phyloP scores from a whole-genome alignment of 2,329 filamentous ascomycete genomes.

The Albophoma yamanashiensis region DNA sequence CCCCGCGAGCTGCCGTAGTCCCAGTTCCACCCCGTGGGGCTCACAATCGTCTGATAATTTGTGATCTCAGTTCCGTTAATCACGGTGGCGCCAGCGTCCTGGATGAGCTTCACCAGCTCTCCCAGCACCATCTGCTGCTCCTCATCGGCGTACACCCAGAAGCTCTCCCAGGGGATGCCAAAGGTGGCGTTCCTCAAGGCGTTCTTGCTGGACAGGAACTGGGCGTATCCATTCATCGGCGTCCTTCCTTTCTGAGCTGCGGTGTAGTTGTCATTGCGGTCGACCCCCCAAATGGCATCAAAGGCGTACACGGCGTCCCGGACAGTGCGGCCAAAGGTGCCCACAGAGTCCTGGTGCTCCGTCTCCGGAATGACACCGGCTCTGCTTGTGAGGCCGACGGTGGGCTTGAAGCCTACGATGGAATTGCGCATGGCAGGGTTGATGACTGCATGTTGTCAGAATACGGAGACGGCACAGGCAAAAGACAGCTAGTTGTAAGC shows the following conservation, averaged over 20 bases:
- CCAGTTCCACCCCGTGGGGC: slow-evolving; percentile 63
- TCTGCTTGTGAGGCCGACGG: slow-evolving; percentile 60
- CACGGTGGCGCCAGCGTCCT: slow-evolving; percentile 52
- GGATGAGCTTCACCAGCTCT: slow-evolving; percentile 36
- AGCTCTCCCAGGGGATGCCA: slow-evolving; percentile 60
- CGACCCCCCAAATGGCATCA: slow-evolving; percentile 57
- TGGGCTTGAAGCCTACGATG: slow-evolving; percentile 66
- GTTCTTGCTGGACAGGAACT: slow-evolving; percentile 41
- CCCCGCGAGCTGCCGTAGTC: slow-evolving; percentile 53
- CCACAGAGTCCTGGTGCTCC: slow-evolving; percentile 58
- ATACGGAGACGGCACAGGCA: accelerated
- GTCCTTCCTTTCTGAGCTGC: slow-evolving; percentile 42
- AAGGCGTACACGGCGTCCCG: slow-evolving; percentile 57
- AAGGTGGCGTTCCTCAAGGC: slow-evolving; percentile 53
- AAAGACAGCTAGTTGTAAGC: neutral
- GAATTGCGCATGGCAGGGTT: slow-evolving; percentile 60
- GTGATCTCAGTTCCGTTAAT: slow-evolving; percentile 62
- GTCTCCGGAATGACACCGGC: slow-evolving; percentile 54
- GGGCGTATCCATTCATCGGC: slow-evolving; percentile 43
- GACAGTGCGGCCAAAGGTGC: slow-evolving; percentile 56
- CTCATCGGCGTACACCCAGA: slow-evolving; percentile 52
- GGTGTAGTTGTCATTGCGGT: slow-evolving; percentile 56
- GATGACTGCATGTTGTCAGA: slow-evolving; percentile 37
- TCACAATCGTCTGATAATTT: slow-evolving; percentile 49
- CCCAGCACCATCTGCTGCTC: slow-evolving; percentile 45